Percentiles rank a stretch among this genome's conserved stretches.
phyloP scores from a whole-genome alignment of 1,139 yeast genomes.

The Pichia sp. region DNA sequence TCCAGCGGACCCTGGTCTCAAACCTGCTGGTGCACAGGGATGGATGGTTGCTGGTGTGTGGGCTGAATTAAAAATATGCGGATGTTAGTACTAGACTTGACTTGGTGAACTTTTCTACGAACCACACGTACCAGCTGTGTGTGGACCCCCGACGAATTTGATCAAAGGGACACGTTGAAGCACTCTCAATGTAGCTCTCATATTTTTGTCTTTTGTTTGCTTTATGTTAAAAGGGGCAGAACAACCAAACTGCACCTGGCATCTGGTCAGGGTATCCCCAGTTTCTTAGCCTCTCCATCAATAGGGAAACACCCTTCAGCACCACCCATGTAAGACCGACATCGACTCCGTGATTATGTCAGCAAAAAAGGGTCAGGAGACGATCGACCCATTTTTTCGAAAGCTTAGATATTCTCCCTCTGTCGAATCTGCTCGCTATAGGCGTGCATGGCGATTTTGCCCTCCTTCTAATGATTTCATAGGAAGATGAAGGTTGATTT shows the following conservation, averaged over 20 bases:
- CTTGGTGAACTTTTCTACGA: neutral
- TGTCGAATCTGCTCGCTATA: neutral
- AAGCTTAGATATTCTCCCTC: too few species aligned
- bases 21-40: conserved; percentile 51
- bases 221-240: neutral
- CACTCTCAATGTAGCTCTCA: conserved; percentile 33
- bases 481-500: too few species aligned
- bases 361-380: neutral
- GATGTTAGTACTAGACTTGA: conserved; percentile 1
- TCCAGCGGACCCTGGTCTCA: conserved; percentile 39
- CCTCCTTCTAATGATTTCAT: neutral
- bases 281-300: neutral
- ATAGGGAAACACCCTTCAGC: neutral
- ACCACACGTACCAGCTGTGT: conserved; percentile 29
- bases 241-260: neutral
- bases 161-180: conserved; percentile 51
- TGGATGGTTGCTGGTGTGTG: conserved; percentile 33
- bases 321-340: conserved; percentile 1
- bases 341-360: conserved; percentile 12
- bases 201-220: conserved; percentile 15
- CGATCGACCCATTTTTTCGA: conserved; percentile 2
- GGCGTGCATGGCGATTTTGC: neutral
- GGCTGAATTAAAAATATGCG: conserved; percentile 1
- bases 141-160: conserved; percentile 58
- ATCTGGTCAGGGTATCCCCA: neutral